Evolutionary conservation across 768 basidiomycete species (phyloP).

Genomic region (Leccinum boreale): DNA sequence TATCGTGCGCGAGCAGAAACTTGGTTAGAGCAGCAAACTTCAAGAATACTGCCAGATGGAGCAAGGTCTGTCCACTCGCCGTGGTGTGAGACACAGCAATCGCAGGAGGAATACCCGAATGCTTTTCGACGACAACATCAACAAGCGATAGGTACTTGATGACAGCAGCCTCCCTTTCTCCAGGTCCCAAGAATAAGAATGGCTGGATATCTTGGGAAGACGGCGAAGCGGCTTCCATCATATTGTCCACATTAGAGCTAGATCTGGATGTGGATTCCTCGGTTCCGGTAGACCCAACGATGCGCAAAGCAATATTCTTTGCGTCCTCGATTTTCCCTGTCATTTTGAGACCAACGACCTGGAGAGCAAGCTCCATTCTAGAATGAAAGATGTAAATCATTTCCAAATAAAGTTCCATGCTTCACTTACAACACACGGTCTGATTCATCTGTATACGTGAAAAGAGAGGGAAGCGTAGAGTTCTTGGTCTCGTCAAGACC

Average conservation of each 20-base stretch:
- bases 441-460: slow-evolving; percentile 89
- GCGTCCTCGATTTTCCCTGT: slow-evolving; percentile 94
- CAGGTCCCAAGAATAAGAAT: slow-evolving; percentile 51
- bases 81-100: slow-evolving; percentile 71
- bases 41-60: slow-evolving; percentile 83
- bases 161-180: slow-evolving; percentile 65
- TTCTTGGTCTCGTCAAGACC: slow-evolving; percentile 65
- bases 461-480: slow-evolving; percentile 54
- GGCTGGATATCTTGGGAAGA: slow-evolving; percentile 53
- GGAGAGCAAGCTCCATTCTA: slow-evolving; percentile 94
- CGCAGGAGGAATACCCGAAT: slow-evolving; percentile 39
- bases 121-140: slow-evolving; percentile 54
- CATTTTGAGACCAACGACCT: slow-evolving; percentile 96
- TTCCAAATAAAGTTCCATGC: neutral
- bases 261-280: slow-evolving; percentile 41
- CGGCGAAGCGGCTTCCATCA: slow-evolving; percentile 53
- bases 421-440: slow-evolving; percentile 79
- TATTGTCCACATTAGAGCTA: slow-evolving; percentile 33
- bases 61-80: slow-evolving; percentile 75
- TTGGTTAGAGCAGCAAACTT: slow-evolving; percentile 66
- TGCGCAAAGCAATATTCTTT: slow-evolving; percentile 89
- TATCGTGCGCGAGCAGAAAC: slow-evolving; percentile 68
- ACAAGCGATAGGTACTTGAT: slow-evolving; percentile 79
- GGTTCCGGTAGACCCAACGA: slow-evolving; percentile 71
- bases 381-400: slow-evolving; percentile 14